These are phyloP conservation scores for Sphaceloma murrayae DNA, from an alignment of 2,329 filamentous ascomycete species.

Conservation along the genomic window DNA sequence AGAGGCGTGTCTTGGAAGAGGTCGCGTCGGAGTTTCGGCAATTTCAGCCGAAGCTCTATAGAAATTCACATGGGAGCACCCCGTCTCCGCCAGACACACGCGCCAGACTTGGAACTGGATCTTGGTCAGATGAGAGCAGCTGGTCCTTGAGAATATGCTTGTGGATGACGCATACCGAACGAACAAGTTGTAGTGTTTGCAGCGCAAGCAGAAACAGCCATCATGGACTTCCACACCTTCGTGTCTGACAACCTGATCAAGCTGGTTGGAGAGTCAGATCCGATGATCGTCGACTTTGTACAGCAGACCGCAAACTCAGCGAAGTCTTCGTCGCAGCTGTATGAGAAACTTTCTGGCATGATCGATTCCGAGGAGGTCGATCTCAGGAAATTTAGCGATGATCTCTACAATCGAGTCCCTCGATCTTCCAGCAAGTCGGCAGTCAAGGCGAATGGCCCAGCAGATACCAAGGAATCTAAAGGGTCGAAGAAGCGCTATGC, in stretches of 20 bases:
- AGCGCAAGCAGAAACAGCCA: neutral
- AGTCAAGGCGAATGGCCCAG: slow-evolving; percentile 23
- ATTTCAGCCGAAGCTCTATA: neutral
- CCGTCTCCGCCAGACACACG: too few relatives aligned
- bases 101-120: too few relatives aligned
- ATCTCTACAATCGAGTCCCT: slow-evolving; percentile 35
- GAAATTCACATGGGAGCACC: neutral
- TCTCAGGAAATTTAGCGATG: slow-evolving; percentile 39
- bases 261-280: slow-evolving; percentile 47
- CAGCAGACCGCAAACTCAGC: slow-evolving; percentile 44
- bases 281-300: slow-evolving; percentile 49
- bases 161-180: slow-evolving; percentile 91
- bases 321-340: slow-evolving; percentile 39
- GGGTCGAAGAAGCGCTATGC: slow-evolving; percentile 42
- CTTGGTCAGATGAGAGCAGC: too few relatives aligned
- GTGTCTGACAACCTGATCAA: slow-evolving; percentile 43
- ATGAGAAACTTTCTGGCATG: slow-evolving; percentile 44
- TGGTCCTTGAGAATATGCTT: slow-evolving; percentile 76
- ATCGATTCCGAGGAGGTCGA: slow-evolving; percentile 41
- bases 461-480: slow-evolving; percentile 24
- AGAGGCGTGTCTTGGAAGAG: too few relatives aligned
- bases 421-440: slow-evolving; percentile 16
- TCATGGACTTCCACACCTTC: slow-evolving; percentile 31
- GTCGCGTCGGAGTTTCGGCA: neutral
- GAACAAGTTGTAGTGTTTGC: slow-evolving; percentile 82